Conservation (phyloP, 129 eudicot species). For the Arctium lappa region DNA sequence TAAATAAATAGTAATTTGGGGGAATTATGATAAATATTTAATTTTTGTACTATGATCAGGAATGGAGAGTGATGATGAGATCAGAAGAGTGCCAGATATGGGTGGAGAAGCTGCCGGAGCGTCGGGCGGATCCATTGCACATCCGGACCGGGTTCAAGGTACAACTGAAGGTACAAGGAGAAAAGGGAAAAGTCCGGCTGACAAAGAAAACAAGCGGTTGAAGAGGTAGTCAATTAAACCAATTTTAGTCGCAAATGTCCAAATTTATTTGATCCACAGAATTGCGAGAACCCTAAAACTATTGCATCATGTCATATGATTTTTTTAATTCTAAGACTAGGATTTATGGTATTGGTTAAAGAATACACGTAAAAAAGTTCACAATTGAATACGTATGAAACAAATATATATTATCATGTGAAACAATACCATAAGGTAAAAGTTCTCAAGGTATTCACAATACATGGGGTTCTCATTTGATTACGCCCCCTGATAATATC, state of each 20-base stretch:
- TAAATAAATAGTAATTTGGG: neutral
- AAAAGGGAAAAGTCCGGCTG: conserved; percentile 91
- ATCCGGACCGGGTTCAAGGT: conserved; percentile 57
- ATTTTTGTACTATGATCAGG: conserved; percentile 34
- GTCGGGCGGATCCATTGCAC: conserved; percentile 42
- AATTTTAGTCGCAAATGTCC: neutral
- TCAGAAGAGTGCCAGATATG: conserved; percentile 90
- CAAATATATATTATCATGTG: neutral
- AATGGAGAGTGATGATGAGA: conserved; percentile 97
- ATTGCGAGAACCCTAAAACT: neutral
- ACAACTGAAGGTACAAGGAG: conserved; percentile 50
- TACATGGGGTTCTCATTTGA: too few relatives aligned
- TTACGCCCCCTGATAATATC: too few relatives aligned
- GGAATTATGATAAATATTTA: too few relatives aligned
- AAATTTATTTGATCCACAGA: neutral
- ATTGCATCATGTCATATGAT: neutral
- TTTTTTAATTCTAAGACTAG: neutral
- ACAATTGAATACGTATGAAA: neutral
- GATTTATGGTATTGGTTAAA: neutral
- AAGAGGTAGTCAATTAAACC: conserved; percentile 50
- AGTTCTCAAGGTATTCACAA: too few relatives aligned
- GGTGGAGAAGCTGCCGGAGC: conserved; percentile 64
- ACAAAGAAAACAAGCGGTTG: conserved; percentile 85
- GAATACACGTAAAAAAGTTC: neutral
- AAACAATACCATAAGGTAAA: neutral